A percentile compares a stretch with the other conserved stretches of the same genome.
Conservation (phyloP, 257 asterid genomes). For the Solanum tacnaense region DNA sequence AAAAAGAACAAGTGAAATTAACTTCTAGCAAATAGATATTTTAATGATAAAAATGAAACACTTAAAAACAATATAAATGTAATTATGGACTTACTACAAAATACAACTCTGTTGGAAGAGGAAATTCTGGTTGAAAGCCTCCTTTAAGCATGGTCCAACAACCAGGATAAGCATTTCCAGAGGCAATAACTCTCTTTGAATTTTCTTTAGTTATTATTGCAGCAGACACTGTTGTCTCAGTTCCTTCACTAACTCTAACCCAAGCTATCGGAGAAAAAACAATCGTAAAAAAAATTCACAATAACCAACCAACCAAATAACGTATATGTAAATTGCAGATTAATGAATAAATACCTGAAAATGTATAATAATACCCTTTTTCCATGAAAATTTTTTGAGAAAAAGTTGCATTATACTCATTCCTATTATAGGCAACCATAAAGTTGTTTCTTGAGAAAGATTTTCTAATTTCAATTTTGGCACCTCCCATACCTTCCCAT, state of each 20-base stretch:
- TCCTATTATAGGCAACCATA: background rate
- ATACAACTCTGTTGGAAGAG: background rate
- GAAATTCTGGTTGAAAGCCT: background rate
- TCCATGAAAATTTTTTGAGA: background rate
- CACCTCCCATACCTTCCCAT: background rate
- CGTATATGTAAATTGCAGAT: background rate
- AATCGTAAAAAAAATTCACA: background rate
- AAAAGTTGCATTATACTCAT: background rate
- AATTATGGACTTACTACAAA: background rate
- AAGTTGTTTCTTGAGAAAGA: background rate
- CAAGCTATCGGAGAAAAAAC: background rate
- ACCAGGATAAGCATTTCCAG: background rate
- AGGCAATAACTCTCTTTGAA: background rate
- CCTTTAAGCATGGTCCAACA: conserved; percentile 4
- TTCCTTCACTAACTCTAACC: conserved; percentile 1
- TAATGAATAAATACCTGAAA: background rate
- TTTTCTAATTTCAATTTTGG: background rate
- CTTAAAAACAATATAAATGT: background rate
- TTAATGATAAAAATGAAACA: background rate
- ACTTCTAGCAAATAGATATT: background rate
- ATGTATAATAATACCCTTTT: background rate
- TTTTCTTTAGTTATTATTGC: background rate
- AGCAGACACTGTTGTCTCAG: background rate
- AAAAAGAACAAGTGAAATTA: background rate
- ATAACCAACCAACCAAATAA: background rate